phyloP scores from a whole-genome alignment of 1,284 basidiomycete species.

The Tilletiopsis washingtonensis region DNA sequence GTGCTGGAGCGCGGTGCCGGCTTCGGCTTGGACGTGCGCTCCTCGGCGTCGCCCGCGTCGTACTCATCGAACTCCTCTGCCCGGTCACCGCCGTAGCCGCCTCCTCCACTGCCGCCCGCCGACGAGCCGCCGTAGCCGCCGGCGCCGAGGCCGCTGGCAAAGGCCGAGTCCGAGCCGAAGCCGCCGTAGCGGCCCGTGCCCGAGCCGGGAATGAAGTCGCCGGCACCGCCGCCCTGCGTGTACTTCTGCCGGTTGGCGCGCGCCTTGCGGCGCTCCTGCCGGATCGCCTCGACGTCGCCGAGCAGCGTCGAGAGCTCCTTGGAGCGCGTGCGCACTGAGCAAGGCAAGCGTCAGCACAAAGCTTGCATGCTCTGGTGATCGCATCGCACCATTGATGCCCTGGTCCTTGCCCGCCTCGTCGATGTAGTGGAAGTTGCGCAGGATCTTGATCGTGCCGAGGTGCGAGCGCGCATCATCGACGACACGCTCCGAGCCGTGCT shows the following conservation, averaged over 20 bases:
- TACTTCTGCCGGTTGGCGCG: conserved; percentile 90
- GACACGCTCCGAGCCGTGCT: conserved; percentile 96
- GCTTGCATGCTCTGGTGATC: neutral
- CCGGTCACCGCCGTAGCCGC: conserved; percentile 52
- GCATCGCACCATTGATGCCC: conserved; percentile 76
- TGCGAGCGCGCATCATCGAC: conserved; percentile 95
- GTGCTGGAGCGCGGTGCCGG: neutral
- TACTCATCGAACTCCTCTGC: conserved; percentile 78
- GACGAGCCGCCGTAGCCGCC: conserved; percentile 51
- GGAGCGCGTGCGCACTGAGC: conserved; percentile 80
- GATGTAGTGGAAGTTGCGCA: conserved; percentile 94
- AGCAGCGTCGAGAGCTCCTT: conserved; percentile 84
- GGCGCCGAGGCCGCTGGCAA: conserved; percentile 10
- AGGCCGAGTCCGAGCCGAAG: conserved; percentile 64
- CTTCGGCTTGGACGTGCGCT: too few relatives aligned
- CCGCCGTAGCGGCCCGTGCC: conserved; percentile 64
- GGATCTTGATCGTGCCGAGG: conserved; percentile 91
- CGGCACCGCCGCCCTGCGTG: conserved; percentile 72
- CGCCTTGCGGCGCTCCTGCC: conserved; percentile 81
- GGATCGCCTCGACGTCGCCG: conserved; percentile 82
- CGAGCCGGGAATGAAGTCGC: conserved; percentile 60
- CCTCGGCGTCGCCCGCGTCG: conserved; percentile 90
- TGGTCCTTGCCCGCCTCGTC: conserved; percentile 99
- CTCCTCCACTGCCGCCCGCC: conserved; percentile 51
- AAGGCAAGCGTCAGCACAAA: neutral